Percentiles rank a stretch among this genome's conserved stretches.
Evolutionary conservation across 1,139 yeast species (phyloP).

Genomic region (Hyphopichia burtonii): DNA sequence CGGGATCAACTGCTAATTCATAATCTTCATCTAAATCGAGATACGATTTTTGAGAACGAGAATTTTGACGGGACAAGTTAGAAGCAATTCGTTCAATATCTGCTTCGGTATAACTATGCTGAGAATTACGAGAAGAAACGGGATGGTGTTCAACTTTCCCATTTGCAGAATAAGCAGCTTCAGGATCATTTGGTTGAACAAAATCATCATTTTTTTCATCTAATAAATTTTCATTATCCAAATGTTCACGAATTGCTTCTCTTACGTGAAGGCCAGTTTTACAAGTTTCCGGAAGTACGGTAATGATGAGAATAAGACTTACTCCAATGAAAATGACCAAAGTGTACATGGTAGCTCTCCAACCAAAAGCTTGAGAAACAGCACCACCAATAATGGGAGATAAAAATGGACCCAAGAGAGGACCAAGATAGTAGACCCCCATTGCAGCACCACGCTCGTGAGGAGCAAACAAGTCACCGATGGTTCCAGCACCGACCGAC

Average conservation of each 20-base stretch:
- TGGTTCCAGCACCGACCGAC: slow-evolving; percentile 88
- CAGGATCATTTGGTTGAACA: background rate
- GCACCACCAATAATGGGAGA: slow-evolving; percentile 85
- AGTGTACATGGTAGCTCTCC: slow-evolving; percentile 92
- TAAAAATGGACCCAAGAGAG: slow-evolving; percentile 74
- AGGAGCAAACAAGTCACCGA: slow-evolving; percentile 68
- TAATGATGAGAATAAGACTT: slow-evolving; percentile 47
- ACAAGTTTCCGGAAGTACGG: slow-evolving; percentile 74
- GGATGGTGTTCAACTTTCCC: background rate
- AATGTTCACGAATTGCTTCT: background rate
- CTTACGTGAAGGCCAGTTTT: background rate
- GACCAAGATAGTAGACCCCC: slow-evolving; percentile 81
- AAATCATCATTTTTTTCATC: slow-evolving; percentile 1
- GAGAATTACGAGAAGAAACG: slow-evolving; percentile 2
- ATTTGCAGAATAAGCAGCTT: background rate
- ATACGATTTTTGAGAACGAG: slow-evolving; percentile 4
- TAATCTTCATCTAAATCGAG: slow-evolving; percentile 18
- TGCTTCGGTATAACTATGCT: slow-evolving; percentile 9
- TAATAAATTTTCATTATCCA: background rate
- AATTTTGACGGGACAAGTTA: slow-evolving; percentile 13
- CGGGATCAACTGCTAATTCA: slow-evolving; percentile 33
- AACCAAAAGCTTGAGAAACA: slow-evolving; percentile 69
- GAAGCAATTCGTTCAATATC: slow-evolving; percentile 20
- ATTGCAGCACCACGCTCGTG: slow-evolving; percentile 75
- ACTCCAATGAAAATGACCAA: slow-evolving; percentile 66